Evolutionary conservation across 2,329 filamentous ascomycete genomes (phyloP), one percentile per base, ranked within the genome.

Genomic region (Colletotrichum caudatum): DNA sequence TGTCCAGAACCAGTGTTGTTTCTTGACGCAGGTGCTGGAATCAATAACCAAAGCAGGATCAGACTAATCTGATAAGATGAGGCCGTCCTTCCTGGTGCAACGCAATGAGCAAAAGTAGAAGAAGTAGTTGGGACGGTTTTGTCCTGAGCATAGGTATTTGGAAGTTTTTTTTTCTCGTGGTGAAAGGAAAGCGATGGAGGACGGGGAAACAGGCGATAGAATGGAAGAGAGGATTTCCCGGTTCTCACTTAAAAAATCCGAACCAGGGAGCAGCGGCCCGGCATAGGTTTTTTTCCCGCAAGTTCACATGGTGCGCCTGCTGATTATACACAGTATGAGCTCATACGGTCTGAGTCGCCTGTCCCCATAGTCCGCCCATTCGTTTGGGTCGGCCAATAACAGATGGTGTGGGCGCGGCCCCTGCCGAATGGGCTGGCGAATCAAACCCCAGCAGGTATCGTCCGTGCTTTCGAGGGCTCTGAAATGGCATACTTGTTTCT

Each of bases 401-500:
- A 67, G 26, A 18, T 41, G 11, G 33, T n/a, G 23, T 26, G 9
- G 60, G 29, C 46, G 33, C 39, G 23, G 29, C 29, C 33, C 16
- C 46, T n/a, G 41, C 54, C 33, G 29, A 48, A 5, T 35, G 44
- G 33, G 46, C 60, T 41, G 9, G 23, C 39, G 16, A 58, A 58
- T 44, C 29, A 46, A 37, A 5, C 26, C 20, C 20, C 20, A 20
- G 16, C 26, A 18, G n/a, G 7, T 16, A 18, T 35, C 29, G 53
- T 53, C 69, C 58, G 64, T 71, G 69, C 69, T 69, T 69, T 29
- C 8, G 20, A 20, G 44, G 12, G 39, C 58, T 62, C 11, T 20
- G 58, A 63, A 68, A 57, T 33, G 64, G 69, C 64, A 69, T 68
- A 71, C 69, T 57, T 71, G 69, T 71, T 58, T 56, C 58, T 33